Evolutionary conservation across 495 filamentous ascomycete species (phyloP), one percentile per base, ranked within the genome.

Genomic region (Annulohypoxylon maeteangense): DNA sequence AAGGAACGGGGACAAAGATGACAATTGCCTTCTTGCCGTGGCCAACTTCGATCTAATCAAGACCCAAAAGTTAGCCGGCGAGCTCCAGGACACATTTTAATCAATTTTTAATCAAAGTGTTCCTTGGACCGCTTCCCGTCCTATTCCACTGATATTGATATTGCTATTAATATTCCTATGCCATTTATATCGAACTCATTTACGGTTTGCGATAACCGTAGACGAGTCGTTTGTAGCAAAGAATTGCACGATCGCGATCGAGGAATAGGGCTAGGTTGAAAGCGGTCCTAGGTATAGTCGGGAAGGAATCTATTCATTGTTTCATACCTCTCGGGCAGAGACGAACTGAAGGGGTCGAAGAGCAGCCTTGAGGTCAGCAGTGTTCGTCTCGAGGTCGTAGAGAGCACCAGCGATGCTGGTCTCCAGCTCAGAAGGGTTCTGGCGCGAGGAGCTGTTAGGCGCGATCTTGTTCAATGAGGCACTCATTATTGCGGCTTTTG

Each of bases 21-120:
- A 98, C 93, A 86, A 99, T 98, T 76, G 95, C 95, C 89, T 99
- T 99, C 89, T 97, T 97, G 90, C 95, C 95, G 87, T 97, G 93
- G 86, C 95, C 95, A 84, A 98, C 95, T 87, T 99, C 95, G 86
- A 99, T 92, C 95, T 97, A 84, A 80, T 79, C 76, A 81, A 82
- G 85, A 85, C 82, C 82, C 83, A 85, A 89, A 89, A 89, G 86
- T 91, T 84, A 88, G 86, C 86, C 83, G 86, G 86, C 86, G 86
- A 88, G 80, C 86, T 87, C 86, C 86, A 86, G 80, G 79, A 78
- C 78, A 84, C 73, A 34, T 60, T 47, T 3, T n/a, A n/a, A n/a
- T n/a, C n/a, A 22, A 65, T 22, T 16, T 32, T 62, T 25, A 74
- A 38, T 2, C 64, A 53, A 2, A 64, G 75, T 77, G 63, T 76